Evolutionary conservation across 2,329 filamentous ascomycete species (phyloP), one percentile per base, ranked within the genome.

Genomic region (Penicillium sp.): DNA sequence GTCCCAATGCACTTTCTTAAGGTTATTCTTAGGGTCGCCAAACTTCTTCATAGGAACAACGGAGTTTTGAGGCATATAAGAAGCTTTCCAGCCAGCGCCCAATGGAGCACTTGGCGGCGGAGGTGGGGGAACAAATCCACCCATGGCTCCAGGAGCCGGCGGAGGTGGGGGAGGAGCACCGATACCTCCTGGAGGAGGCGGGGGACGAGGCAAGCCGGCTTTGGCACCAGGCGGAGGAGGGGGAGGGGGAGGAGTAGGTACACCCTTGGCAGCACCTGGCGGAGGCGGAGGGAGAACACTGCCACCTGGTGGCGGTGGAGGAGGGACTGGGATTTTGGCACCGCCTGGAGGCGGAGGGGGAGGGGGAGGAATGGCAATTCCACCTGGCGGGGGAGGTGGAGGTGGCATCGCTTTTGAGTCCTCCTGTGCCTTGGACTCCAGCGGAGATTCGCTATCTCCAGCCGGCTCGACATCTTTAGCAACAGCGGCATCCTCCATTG

Each of bases 1-100:
- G 76, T 99, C 94, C 93, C 94, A 97, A 77, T 99, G 94, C 62
- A 99, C 82, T 52, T 93, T 93, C 84, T 99, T 99, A 73, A 99
- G 90, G 81, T 97, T 99, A 13, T 42, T 42, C 39, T 42, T 42
- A n/a, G 39, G 26, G 18, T 27, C 69, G 15, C 78, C 75, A 54
- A 83, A 82, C 39, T 54, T 54, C 85, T 96, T 97, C 84, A 97
- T 97, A 18, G 94, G 91, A 63, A 93, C 69, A 17, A 78, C 75
- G 54, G 83, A 82, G 26, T 81, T 79, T 59, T 84, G 79, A 58
- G 87, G 83, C 41, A 96, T 75, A 76, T 89, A 97, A 56, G 90
- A 87, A 7, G 90, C 90, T 55, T 78, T 75, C 69, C 78, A 80
- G 18, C 72, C 73, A 33, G 58, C 49, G 5, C 82, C 83, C 56